Percentiles rank a stretch among this genome's conserved stretches.
Conservation (phyloP, 2,329 filamentous ascomycete species). For the Sporothrix schenckii region DNA sequence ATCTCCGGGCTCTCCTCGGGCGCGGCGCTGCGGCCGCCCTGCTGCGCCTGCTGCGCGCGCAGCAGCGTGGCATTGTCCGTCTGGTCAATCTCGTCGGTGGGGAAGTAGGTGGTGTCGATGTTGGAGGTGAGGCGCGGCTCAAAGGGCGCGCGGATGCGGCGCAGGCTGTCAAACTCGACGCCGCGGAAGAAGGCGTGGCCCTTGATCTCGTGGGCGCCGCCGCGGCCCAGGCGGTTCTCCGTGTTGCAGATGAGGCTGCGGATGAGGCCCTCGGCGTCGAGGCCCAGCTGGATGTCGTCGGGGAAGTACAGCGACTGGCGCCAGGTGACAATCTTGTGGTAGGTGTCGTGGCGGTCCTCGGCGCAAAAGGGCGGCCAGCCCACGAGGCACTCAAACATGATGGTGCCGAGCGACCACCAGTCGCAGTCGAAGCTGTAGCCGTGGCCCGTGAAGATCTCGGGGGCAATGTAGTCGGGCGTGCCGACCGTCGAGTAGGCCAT, state of each 20-base stretch:
- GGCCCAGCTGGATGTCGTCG: constrained; percentile 85
- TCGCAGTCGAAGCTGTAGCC: constrained; percentile 97
- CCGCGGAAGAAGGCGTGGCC: constrained; percentile 94
- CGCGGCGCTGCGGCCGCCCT: constrained; percentile 58
- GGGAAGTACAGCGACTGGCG: constrained; percentile 94
- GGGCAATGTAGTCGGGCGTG: constrained; percentile 97
- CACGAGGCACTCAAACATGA: constrained; percentile 99
- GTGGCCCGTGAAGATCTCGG: constrained; percentile 95
- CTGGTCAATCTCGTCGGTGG: constrained; percentile 97
- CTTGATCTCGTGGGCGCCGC: constrained; percentile 90
- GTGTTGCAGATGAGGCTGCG: constrained; percentile 92
- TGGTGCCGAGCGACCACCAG: constrained; percentile 98
- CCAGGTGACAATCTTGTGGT: constrained; percentile 99
- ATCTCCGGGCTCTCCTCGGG: constrained; percentile 86
- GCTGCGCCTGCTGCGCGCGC: constrained; percentile 71
- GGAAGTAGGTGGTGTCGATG: constrained; percentile 97
- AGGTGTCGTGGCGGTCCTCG: constrained; percentile 95
- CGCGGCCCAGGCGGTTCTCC: constrained; percentile 84
- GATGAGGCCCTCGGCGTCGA: constrained; percentile 89
- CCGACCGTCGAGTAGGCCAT: constrained; percentile 99
- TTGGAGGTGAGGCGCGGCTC: constrained; percentile 91
- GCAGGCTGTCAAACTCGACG: constrained; percentile 90
- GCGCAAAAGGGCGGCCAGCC: constrained; percentile 99
- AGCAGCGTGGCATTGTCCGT: constrained; percentile 88
- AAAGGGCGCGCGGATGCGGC: constrained; percentile 91